These are phyloP conservation scores for Hanseniaspora sp. DNA, from an alignment of 1,139 yeast species.

Conservation along the genomic window DNA sequence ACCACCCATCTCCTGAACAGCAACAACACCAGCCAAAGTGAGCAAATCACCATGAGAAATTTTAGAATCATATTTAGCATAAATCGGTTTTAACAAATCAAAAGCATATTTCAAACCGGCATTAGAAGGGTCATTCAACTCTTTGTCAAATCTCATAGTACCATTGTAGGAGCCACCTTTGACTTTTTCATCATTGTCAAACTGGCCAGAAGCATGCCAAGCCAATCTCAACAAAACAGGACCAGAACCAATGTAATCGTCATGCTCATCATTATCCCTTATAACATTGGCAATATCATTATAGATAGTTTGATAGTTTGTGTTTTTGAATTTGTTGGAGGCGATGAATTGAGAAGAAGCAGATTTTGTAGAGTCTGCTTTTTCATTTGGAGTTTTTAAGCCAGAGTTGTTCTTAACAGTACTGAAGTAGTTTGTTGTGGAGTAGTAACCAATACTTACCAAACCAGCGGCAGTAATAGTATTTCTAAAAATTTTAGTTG, in stretches of 20 bases:
- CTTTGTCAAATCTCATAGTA: slow-evolving; percentile 64
- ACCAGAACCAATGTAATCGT: slow-evolving; percentile 60
- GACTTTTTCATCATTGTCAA: slow-evolving; percentile 41
- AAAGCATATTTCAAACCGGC: slow-evolving; percentile 60
- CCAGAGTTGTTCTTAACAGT: not conserved
- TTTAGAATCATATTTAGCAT: slow-evolving; percentile 54
- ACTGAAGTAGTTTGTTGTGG: slow-evolving; percentile 1
- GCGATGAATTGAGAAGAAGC: slow-evolving; percentile 8
- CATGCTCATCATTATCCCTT: slow-evolving; percentile 66
- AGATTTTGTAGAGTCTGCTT: not conserved
- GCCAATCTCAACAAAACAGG: slow-evolving; percentile 58
- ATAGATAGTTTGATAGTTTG: slow-evolving; percentile 64
- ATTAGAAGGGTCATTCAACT: slow-evolving; percentile 60
- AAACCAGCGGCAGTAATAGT: slow-evolving; percentile 7
- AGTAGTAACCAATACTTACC: slow-evolving; percentile 4
- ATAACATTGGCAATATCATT: slow-evolving; percentile 69
- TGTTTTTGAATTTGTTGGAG: slow-evolving; percentile 18
- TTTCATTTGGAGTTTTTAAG: not conserved
- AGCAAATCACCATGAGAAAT: slow-evolving; percentile 77
- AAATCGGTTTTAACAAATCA: slow-evolving; percentile 51
- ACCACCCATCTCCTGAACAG: slow-evolving; percentile 77
- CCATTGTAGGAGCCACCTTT: slow-evolving; percentile 77
- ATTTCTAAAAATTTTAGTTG: slow-evolving; percentile 3
- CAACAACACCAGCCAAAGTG: slow-evolving; percentile 78
- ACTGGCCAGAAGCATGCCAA: slow-evolving; percentile 71